Conservation (phyloP, 805 yeast genomes). For the Starmerella apis region DNA sequence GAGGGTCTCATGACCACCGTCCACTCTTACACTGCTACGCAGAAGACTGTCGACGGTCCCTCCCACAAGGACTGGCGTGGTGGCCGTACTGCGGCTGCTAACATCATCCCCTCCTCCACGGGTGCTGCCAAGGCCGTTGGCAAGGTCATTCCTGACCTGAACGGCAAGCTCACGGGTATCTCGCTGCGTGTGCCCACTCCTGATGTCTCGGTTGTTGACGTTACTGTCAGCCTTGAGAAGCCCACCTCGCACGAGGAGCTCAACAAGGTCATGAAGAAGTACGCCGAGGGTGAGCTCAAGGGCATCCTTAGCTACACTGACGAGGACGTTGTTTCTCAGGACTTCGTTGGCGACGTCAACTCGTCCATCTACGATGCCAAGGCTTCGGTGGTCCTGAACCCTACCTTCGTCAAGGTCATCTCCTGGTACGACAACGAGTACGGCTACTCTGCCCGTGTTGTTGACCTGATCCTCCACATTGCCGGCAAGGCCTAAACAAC, state of each 20-base stretch:
- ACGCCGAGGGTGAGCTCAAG: constrained; percentile 66
- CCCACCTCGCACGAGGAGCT: constrained; percentile 75
- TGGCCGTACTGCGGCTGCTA: constrained; percentile 92
- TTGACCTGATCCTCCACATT: constrained; percentile 73
- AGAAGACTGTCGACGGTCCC: constrained; percentile 94
- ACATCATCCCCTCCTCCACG: constrained; percentile 89
- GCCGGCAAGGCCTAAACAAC: constrained; percentile 41
- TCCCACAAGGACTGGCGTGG: constrained; percentile 98
- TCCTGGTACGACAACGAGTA: constrained; percentile 94
- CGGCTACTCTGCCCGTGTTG: constrained; percentile 95
- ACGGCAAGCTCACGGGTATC: constrained; percentile 91
- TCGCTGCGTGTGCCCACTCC: constrained; percentile 89
- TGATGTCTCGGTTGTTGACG: constrained; percentile 87
- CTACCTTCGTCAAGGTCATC: constrained; percentile 80
- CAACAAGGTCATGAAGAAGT: constrained; percentile 62
- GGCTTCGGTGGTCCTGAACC: constrained; percentile 82
- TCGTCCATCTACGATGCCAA: constrained; percentile 83
- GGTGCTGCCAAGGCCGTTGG: constrained; percentile 98
- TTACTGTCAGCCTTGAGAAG: constrained; percentile 72
- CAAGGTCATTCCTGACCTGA: constrained; percentile 80
- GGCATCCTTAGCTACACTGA: constrained; percentile 85
- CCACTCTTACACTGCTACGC: constrained; percentile 93
- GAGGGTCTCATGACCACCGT: constrained; percentile 95
- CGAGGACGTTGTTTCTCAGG: constrained; percentile 84
- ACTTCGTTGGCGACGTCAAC: constrained; percentile 73